These are phyloP conservation scores for Entomortierella parvispora DNA, from an alignment of 192 early-diverging fungal species.

Conservation along the genomic window DNA sequence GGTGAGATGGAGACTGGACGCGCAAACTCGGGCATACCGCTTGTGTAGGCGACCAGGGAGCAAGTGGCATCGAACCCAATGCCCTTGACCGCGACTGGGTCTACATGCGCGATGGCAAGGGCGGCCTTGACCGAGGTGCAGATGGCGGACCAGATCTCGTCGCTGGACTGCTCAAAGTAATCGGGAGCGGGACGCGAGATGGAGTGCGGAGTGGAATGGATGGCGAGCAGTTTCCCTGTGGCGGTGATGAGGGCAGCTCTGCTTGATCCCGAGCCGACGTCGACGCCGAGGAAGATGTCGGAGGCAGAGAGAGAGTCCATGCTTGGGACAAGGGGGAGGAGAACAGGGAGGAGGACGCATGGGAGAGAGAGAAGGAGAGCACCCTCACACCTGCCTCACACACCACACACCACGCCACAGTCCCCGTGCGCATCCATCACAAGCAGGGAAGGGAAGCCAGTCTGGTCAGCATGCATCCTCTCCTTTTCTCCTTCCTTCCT, in stretches of 20 bases:
- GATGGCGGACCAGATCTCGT: constrained; percentile 73
- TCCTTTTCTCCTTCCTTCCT: too few relatives aligned
- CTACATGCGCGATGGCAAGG: constrained; percentile 37
- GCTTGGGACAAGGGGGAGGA: neutral
- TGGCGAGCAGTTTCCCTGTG: constrained; percentile 60
- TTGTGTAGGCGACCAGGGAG: constrained; percentile 68
- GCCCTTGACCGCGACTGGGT: constrained; percentile 55
- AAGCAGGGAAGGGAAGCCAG: too few relatives aligned
- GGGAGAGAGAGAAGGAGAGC: too few relatives aligned
- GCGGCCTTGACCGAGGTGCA: constrained; percentile 56
- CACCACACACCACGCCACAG: too few relatives aligned
- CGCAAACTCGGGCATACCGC: constrained; percentile 38
- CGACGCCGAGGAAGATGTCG: constrained; percentile 47
- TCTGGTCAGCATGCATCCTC: too few relatives aligned
- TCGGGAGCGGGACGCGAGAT: constrained; percentile 59
- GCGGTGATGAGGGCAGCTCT: constrained; percentile 63
- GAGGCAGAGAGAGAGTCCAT: constrained; percentile 3
- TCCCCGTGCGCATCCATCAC: too few relatives aligned
- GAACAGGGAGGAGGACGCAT: neutral
- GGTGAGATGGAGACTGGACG: constrained; percentile 62
- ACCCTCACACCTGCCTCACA: too few relatives aligned
- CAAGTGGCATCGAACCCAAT: constrained; percentile 87
- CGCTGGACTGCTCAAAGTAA: constrained; percentile 74
- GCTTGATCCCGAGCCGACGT: constrained; percentile 56
- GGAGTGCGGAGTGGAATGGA: constrained; percentile 54